Base-by-base conservation (phyloP, 2,329 filamentous ascomycete species). In the Phyllosticta capitalensis region DNA sequence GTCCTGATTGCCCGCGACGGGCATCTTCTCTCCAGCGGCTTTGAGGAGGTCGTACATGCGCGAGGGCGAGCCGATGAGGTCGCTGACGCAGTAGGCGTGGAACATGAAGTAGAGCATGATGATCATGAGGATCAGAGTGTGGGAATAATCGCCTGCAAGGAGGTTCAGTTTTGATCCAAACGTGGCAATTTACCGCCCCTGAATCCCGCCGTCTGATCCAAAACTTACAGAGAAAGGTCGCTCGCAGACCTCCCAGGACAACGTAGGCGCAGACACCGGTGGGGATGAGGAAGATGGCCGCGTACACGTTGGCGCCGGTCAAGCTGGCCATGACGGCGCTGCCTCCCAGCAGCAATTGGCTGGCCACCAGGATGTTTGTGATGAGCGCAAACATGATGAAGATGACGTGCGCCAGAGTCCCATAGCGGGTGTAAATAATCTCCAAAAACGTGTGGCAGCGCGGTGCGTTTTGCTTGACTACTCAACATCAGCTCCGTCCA, bases 401-500 rank as follows among this genome's bases (percentile, higher is more conserved):
- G 0, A 82, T 78, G 14, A 79, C 68, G 64, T 82, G 80, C 0
- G 78, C 79, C 0, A 19, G n/a, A 14, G 17, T 33, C 9, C 57
- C 77, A 63, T 81, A 80, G 59, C 78, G 69, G 20, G 82, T 78
- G 2, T 78, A 71, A 1, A 82, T 77, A 45, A 83, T 77, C 58
- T 83, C 80, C 0, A 83, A 67, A 0, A 80, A 72, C 0, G 81
- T 83, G 60, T 83, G 80, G 0, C 80, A 81, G 58, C 81, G 75
- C 0, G 80, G 80, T 1, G 80, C 77, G 45, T 80, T 77, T 30
- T 77, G 65, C 60, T 83, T 82, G 67, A 77, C 80, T 58, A 14
- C 0, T 74, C 76, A 10, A 81, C 79, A 0, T 45, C 38, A 45
- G 38, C 38, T 45, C 33, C 14, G 17, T 77, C 78, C 1, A 81